Evolutionary conservation across 139 green algal species (phyloP).

Genomic region (Dunaliella primolecta): DNA sequence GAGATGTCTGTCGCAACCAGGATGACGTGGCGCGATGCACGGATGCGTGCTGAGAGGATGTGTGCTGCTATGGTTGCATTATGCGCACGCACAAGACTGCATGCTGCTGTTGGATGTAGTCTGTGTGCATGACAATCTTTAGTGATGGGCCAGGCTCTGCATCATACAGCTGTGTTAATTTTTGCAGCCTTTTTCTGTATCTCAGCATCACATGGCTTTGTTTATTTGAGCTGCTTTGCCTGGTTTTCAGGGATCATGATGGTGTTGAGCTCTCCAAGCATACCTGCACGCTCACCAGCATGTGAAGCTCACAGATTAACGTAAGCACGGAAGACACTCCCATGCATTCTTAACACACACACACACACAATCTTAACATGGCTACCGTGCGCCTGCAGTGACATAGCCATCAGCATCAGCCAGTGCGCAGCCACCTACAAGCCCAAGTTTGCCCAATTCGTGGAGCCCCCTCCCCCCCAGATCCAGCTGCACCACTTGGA

Average conservation of each 20-base stretch:
- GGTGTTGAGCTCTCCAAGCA: not conserved
- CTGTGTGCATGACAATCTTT: too few relatives aligned
- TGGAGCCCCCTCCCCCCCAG: not conserved
- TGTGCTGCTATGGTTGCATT: too few relatives aligned
- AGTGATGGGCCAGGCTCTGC: too few relatives aligned
- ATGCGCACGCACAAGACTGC: too few relatives aligned
- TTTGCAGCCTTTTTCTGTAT: too few relatives aligned
- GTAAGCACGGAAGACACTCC: too few relatives aligned
- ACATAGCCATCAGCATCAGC: slow-evolving; percentile 7
- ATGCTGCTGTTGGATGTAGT: too few relatives aligned
- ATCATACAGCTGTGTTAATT: too few relatives aligned
- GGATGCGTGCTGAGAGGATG: too few relatives aligned
- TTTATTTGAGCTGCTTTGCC: not conserved
- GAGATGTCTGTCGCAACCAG: too few relatives aligned
- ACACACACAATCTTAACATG: not conserved
- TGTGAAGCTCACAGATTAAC: too few relatives aligned
- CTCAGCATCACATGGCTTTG: not conserved
- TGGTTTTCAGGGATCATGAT: not conserved
- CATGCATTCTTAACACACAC: not conserved
- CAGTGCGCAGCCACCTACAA: slow-evolving; percentile 10
- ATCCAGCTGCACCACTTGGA: slow-evolving; percentile 20
- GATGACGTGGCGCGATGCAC: too few relatives aligned
- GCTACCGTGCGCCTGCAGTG: not conserved
- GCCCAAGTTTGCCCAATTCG: not conserved
- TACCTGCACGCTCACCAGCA: not conserved